Evolutionary conservation across 2,329 filamentous ascomycete genomes (phyloP), one percentile per base, ranked within the genome.

Genomic region (Penicillium sp.): DNA sequence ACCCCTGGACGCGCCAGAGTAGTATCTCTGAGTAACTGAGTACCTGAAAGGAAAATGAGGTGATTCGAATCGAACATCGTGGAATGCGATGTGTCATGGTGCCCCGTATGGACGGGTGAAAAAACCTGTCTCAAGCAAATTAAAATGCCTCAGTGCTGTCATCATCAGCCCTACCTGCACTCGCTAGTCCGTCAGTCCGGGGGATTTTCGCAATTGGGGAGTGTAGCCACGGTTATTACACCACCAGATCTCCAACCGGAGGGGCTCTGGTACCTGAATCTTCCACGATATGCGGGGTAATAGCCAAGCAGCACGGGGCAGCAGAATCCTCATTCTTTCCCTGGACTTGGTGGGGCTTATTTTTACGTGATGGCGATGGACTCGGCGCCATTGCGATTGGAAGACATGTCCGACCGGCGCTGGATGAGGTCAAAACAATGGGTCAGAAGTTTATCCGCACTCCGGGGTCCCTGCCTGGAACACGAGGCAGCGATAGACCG

Each of bases 81-180:
- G 47, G 47, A 47, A 48, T 50, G 41, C 42, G 44, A 48, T 53
- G 48, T 53, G 50, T 53, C 50, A 53, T 16, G 15, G 28, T 13
- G 28, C 11, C 7, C 9, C 14, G 8, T 3, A 14, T 13, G 15
- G 9, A 30, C n/a, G 13, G 20, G 11, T 26, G 30, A 27, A 30
- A 17, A 27, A 10, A 15, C 4, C 4, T n/a, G 17, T 5, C 18
- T 22, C 18, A 22, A 9, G 9, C 18, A 5, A 5, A 4, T 11
- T 41, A 50, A n/a, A 50, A 49, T 51, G 41, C 46, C 46, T 38
- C 46, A 51, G 45, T 38, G 23, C 16, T 23, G 13, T 18, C 14
- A 14, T 39, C 31, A 17, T 7, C 12, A 35, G 12, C 30, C 30
- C 41, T 29, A 31, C 18, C 11, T 32, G 16, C 5, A 12, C 18